Base-by-base conservation (phyloP, 805 yeast species). In the Nakazawaea holstii region DNA sequence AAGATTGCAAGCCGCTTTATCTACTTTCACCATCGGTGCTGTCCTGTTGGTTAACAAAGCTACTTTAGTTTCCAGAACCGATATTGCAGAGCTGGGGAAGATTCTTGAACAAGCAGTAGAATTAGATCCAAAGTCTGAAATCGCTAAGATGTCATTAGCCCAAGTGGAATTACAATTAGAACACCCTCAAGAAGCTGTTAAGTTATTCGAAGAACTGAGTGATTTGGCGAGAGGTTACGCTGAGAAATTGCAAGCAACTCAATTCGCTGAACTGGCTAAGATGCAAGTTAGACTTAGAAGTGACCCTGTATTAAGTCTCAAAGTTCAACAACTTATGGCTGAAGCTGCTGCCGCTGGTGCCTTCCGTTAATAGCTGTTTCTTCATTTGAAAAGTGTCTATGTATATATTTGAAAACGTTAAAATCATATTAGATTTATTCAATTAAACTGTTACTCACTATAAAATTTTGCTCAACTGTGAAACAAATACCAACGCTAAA, bases 1-100 rank as follows among this genome's bases (percentile, higher is more conserved):
- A 47, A 81, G 87, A 66, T 74, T 94, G 61, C 97, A 92, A 72
- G 79, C 76, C 55, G 79, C 79, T 43, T 67, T 81, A 55, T 76
- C 81, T 45, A 76, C 74, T 41, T 84, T 82, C 59, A 82, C 87
- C 45, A 84, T 90, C 54, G 96, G 96, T 66, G 91, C 91, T 33
- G 74, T 89, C 54, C 97, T 97, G 49, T 74, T 92, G 62, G 76
- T 92, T 52, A 92, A 91, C 76, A 88, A 89, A 71, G 95, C 98
- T 17, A 78, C 91, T 14, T 39, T 48, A 33, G 69, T 84, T 41
- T 68, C 81, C 52, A 79, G 82, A 27, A 72, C 72, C 45, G 72
- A 76, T 43, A 68, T 77, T 39, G 74, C 69, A 37, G 77, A 76
- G 57, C 87, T 95, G 41, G 79, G 79, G 49, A 72, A 72, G 46